Percentiles rank a stretch among this genome's conserved stretches.
phyloP scores from a whole-genome alignment of 805 yeast species.

The Hanseniaspora lindneri region DNA sequence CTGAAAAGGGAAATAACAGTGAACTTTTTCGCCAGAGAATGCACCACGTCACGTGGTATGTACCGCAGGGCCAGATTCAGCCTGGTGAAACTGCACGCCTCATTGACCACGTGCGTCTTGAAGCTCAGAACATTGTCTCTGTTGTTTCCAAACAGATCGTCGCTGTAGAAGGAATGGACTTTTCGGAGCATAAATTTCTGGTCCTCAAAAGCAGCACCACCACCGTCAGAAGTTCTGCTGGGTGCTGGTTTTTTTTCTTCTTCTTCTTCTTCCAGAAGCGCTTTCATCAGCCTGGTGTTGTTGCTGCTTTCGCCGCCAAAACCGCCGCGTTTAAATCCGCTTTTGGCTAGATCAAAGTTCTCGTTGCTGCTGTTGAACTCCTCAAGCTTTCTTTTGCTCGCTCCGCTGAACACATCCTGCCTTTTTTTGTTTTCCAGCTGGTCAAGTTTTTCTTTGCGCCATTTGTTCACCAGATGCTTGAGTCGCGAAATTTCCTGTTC shows the following conservation, averaged over 20 bases:
- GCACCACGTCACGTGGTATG: constrained; percentile 31
- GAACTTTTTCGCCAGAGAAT: constrained; percentile 34
- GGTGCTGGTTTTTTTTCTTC: not conserved
- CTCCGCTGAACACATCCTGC: not conserved
- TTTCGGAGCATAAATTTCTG: constrained; percentile 29
- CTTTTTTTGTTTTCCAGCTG: not conserved
- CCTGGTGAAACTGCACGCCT: constrained; percentile 38
- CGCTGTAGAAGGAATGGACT: constrained; percentile 32
- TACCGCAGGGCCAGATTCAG: constrained; percentile 37
- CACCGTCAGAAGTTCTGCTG: not conserved
- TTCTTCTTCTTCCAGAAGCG: not conserved
- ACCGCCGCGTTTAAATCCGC: not conserved
- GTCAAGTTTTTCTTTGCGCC: constrained; percentile 16
- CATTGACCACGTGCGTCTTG: constrained; percentile 30
- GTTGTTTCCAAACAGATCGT: not conserved
- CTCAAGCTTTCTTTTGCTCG: constrained; percentile 3
- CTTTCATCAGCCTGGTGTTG: constrained; percentile 22
- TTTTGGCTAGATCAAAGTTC: constrained; percentile 17
- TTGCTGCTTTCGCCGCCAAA: constrained; percentile 23
- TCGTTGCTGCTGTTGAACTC: constrained; percentile 8
- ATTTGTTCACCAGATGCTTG: constrained; percentile 20
- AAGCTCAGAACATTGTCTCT: constrained; percentile 20
- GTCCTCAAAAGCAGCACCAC: constrained; percentile 8
- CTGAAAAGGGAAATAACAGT: constrained; percentile 48
- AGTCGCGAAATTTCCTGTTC: constrained; percentile 25